A percentile compares a stretch with the other conserved stretches of the same genome.
phyloP scores from a whole-genome alignment of 2,329 filamentous ascomycete genomes.

The Neonectria magnoliae region DNA sequence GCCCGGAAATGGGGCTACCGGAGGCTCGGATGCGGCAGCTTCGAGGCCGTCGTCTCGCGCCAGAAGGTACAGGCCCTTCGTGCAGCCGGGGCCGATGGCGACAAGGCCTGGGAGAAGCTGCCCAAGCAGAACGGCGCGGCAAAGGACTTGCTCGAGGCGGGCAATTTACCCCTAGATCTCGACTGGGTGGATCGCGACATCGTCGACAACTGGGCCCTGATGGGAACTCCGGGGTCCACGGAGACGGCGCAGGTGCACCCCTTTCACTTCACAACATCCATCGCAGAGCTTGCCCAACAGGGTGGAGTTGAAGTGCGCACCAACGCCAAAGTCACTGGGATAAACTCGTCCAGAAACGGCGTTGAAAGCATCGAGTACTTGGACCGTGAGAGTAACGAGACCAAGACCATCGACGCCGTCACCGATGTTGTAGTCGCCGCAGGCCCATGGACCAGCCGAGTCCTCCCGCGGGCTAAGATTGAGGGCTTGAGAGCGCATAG shows the following conservation, averaged over 20 bases:
- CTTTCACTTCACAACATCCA: constrained; percentile 86
- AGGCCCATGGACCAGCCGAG: constrained; percentile 70
- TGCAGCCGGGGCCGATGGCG: constrained; percentile 29
- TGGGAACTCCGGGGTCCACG: constrained; percentile 74
- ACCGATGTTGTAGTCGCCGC: constrained; percentile 67
- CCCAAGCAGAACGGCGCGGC: constrained; percentile 67
- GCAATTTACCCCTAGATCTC: constrained; percentile 77
- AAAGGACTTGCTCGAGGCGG: constrained; percentile 59
- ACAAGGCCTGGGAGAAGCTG: constrained; percentile 68
- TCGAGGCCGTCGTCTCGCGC: constrained; percentile 53
- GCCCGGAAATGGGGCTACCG: constrained; percentile 87
- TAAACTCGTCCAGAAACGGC: constrained; percentile 63
- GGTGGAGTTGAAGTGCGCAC: constrained; percentile 74
- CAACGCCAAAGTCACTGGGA: constrained; percentile 72
- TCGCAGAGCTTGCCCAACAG: constrained; percentile 79
- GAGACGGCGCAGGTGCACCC: constrained; percentile 96
- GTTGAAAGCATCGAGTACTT: constrained; percentile 71
- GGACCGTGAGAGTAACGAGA: constrained; percentile 56
- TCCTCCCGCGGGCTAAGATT: constrained; percentile 68
- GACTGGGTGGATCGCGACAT: constrained; percentile 82
- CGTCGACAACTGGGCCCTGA: constrained; percentile 78
- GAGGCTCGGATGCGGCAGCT: constrained; percentile 75
- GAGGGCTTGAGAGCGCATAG: constrained; percentile 71
- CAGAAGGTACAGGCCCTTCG: constrained; percentile 48
- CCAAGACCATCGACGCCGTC: constrained; percentile 52